Evolutionary conservation across 2,329 filamentous ascomycete species (phyloP).

Genomic region (Claviceps capensis): DNA sequence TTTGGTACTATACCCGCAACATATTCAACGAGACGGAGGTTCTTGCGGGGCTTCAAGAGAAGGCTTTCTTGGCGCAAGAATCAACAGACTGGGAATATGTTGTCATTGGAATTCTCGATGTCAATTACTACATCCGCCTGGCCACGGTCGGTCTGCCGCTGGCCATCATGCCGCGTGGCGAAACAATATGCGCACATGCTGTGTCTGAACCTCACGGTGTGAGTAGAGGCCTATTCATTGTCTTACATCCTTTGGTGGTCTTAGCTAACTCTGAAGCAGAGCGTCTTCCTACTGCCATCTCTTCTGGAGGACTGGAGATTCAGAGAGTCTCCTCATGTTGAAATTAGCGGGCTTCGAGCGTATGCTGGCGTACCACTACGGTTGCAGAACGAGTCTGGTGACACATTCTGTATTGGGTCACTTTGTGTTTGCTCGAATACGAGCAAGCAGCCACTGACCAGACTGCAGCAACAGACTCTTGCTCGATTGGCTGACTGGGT

Average conservation of each 20-base stretch:
- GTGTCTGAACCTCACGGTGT: slow-evolving; percentile 21
- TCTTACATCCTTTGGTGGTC: neutral
- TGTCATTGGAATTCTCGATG: slow-evolving; percentile 29
- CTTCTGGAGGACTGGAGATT: slow-evolving; percentile 32
- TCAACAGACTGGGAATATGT: slow-evolving; percentile 31
- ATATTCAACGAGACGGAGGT: slow-evolving; percentile 26
- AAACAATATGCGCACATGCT: slow-evolving; percentile 31
- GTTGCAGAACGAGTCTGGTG: slow-evolving; percentile 24
- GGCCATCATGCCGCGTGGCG: slow-evolving; percentile 28
- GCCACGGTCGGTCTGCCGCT: slow-evolving; percentile 27
- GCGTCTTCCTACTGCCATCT: slow-evolving; percentile 26
- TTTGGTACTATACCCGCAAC: slow-evolving; percentile 30
- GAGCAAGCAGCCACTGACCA: slow-evolving; percentile 17
- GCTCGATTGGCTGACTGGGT: slow-evolving; percentile 19
- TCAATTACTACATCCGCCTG: slow-evolving; percentile 28
- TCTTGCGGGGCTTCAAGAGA: slow-evolving; percentile 26
- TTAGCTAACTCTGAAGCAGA: slow-evolving; percentile 9
- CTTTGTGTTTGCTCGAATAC: slow-evolving; percentile 28
- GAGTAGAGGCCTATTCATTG: slow-evolving; percentile 5
- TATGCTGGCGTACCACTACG: slow-evolving; percentile 28
- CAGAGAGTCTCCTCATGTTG: slow-evolving; percentile 24
- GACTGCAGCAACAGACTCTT: slow-evolving; percentile 14
- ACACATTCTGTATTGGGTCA: slow-evolving; percentile 26
- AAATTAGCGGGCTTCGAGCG: slow-evolving; percentile 22
- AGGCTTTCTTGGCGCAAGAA: slow-evolving; percentile 25